Evolutionary conservation across 495 filamentous ascomycete genomes (phyloP).

Genomic region (Letharia columbiana): DNA sequence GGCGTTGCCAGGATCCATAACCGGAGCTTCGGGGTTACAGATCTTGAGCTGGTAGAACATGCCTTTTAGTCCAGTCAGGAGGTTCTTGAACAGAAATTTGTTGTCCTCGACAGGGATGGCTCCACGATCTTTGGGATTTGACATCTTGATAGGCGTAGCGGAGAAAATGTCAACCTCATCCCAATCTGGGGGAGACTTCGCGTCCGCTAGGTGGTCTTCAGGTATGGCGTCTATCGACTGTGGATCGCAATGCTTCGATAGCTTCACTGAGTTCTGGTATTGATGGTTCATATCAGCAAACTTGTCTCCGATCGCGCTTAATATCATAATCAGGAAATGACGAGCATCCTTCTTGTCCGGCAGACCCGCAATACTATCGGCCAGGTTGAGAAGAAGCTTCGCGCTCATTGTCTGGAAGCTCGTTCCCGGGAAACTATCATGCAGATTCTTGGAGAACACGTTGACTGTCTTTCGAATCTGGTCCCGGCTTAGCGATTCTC

Average conservation of each 20-base stretch:
- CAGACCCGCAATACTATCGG: conserved; percentile 88
- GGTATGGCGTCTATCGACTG: conserved; percentile 55
- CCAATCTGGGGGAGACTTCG: conserved; percentile 75
- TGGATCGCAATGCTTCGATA: conserved; percentile 63
- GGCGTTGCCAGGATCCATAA: conserved; percentile 65
- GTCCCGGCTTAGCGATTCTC: conserved; percentile 69
- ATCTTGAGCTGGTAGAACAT: conserved; percentile 91
- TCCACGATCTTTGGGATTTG: conserved; percentile 82
- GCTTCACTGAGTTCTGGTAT: conserved; percentile 86
- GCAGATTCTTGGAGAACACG: conserved; percentile 93
- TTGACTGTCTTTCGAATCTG: conserved; percentile 93
- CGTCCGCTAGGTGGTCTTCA: conserved; percentile 77
- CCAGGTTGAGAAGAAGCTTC: conserved; percentile 93
- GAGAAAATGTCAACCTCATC: conserved; percentile 97
- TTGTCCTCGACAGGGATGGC: conserved; percentile 95
- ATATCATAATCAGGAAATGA: conserved; percentile 92
- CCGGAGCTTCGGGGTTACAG: conserved; percentile 63
- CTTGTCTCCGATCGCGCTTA: conserved; percentile 96
- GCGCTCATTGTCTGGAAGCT: conserved; percentile 99
- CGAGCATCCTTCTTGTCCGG: conserved; percentile 86
- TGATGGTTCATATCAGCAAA: conserved; percentile 97
- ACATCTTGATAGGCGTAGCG: conserved; percentile 91
- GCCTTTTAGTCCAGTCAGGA: conserved; percentile 95
- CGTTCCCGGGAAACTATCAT: conserved; percentile 92
- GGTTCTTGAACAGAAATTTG: conserved; percentile 94